Percentiles rank a stretch among this genome's conserved stretches.
phyloP scores from a whole-genome alignment of 1,284 basidiomycete genomes.

The Trichosporon ovoides region DNA sequence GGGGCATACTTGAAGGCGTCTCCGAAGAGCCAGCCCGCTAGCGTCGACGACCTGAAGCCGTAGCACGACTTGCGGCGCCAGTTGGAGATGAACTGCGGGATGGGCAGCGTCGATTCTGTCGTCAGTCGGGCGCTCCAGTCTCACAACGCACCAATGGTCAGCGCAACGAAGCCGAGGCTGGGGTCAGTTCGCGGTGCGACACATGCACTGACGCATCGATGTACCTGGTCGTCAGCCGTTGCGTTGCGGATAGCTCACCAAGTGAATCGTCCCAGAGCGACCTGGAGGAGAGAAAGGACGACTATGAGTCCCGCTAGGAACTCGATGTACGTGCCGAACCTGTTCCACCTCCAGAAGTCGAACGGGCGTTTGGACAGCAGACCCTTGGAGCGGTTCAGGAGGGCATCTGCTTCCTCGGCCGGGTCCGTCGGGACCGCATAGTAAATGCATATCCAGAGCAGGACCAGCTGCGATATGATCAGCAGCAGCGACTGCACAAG shows the following conservation, averaged over 20 bases:
- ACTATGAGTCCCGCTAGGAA: constrained; percentile 50
- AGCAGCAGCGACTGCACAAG: constrained; percentile 51
- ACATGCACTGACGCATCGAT: constrained; percentile 36
- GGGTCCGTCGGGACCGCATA: constrained; percentile 28
- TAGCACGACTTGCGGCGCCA: constrained; percentile 50
- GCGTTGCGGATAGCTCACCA: constrained; percentile 28
- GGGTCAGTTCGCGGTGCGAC: constrained; percentile 19
- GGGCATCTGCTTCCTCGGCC: constrained; percentile 5
- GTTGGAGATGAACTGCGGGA: constrained; percentile 54
- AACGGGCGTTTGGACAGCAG: constrained; percentile 29
- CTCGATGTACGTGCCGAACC: constrained; percentile 51
- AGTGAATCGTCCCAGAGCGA: constrained; percentile 39
- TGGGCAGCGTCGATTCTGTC: constrained; percentile 52
- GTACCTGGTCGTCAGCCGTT: constrained; percentile 28
- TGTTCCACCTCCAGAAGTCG: constrained; percentile 52
- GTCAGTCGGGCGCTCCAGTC: not conserved
- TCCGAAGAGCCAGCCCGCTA: constrained; percentile 50
- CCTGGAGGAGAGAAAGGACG: constrained; percentile 41
- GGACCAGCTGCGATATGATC: constrained; percentile 51
- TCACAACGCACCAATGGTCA: constrained; percentile 46
- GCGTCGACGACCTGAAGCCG: constrained; percentile 51
- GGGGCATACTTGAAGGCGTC: constrained; percentile 47
- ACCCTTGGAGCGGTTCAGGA: not conserved
- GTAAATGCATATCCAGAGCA: constrained; percentile 53
- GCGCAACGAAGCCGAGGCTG: constrained; percentile 52